Evolutionary conservation across 2,329 filamentous ascomycete species (phyloP).

Genomic region (Aureobasidium mangrovei): DNA sequence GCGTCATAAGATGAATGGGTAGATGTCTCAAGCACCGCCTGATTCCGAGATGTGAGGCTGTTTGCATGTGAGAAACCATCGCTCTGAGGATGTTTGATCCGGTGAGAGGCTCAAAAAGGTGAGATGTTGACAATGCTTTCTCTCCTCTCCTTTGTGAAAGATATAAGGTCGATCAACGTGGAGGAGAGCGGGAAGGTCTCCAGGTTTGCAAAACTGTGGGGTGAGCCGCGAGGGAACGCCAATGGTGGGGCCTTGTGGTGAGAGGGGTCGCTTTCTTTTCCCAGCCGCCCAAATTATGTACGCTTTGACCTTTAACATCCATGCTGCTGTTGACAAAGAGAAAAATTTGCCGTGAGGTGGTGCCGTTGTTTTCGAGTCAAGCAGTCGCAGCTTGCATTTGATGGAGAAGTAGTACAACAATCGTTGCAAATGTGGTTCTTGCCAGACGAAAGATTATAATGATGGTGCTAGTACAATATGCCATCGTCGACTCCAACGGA

Average conservation of each 20-base stretch:
- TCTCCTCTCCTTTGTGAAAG: background rate
- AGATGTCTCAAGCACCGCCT: too few relatives aligned
- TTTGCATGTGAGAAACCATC: too few relatives aligned
- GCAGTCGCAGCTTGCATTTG: too few relatives aligned
- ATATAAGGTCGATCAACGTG: constrained; percentile 1
- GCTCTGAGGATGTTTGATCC: too few relatives aligned
- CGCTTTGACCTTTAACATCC: constrained; percentile 1
- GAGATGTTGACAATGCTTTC: background rate
- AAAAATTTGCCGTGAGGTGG: background rate
- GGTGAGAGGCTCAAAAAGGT: too few relatives aligned
- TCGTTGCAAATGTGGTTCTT: too few relatives aligned
- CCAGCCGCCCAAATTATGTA: background rate
- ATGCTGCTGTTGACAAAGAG: background rate
- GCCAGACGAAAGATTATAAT: too few relatives aligned
- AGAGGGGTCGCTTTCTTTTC: background rate
- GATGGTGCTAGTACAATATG: too few relatives aligned
- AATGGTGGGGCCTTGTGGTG: background rate
- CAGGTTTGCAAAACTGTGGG: background rate
- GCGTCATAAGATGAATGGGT: background rate
- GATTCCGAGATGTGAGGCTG: too few relatives aligned
- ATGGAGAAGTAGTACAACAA: too few relatives aligned
- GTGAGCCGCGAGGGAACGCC: background rate
- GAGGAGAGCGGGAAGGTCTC: background rate
- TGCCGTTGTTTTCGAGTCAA: background rate
- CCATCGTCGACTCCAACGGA: too few relatives aligned